phyloP scores from a whole-genome alignment of 768 basidiomycete species.

The Boletus rubescentipes region DNA sequence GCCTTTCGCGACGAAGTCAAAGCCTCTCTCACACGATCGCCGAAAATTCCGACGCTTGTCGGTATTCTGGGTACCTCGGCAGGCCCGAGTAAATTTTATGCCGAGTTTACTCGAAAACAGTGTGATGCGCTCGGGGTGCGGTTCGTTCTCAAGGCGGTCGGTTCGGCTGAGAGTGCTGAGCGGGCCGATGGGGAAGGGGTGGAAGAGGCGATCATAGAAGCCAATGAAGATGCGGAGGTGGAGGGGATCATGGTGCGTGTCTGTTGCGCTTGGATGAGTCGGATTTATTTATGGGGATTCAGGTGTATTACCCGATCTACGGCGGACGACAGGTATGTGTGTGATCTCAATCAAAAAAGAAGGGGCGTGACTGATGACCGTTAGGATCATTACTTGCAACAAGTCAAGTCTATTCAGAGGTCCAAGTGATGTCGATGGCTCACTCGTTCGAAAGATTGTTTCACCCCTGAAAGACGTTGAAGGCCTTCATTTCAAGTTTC shows the following conservation, averaged over 20 bases:
- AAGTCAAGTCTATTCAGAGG: constrained; percentile 43
- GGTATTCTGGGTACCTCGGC: constrained; percentile 89
- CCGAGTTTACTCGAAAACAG: constrained; percentile 89
- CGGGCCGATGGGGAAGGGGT: constrained; percentile 80
- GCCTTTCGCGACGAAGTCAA: constrained; percentile 72
- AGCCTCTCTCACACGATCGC: constrained; percentile 35
- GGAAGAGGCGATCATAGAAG: constrained; percentile 94
- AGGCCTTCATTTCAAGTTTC: constrained; percentile 94
- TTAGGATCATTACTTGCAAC: constrained; percentile 96
- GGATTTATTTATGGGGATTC: neutral
- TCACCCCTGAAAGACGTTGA: constrained; percentile 98
- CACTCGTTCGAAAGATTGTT: constrained; percentile 58
- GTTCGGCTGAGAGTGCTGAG: constrained; percentile 43
- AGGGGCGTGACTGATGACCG: neutral
- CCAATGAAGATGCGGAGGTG: constrained; percentile 82
- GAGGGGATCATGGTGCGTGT: constrained; percentile 91
- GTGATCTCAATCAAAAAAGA: no score
- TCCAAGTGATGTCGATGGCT: neutral
- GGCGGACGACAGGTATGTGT: constrained; percentile 72
- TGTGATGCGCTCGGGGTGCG: constrained; percentile 87
- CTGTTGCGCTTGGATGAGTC: neutral
- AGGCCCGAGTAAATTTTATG: constrained; percentile 77
- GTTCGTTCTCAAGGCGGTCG: constrained; percentile 73
- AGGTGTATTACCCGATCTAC: constrained; percentile 98
- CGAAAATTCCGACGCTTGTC: constrained; percentile 69